phyloP scores from a whole-genome alignment of 306 rosid genomes.

The Arachis hypogaea region DNA sequence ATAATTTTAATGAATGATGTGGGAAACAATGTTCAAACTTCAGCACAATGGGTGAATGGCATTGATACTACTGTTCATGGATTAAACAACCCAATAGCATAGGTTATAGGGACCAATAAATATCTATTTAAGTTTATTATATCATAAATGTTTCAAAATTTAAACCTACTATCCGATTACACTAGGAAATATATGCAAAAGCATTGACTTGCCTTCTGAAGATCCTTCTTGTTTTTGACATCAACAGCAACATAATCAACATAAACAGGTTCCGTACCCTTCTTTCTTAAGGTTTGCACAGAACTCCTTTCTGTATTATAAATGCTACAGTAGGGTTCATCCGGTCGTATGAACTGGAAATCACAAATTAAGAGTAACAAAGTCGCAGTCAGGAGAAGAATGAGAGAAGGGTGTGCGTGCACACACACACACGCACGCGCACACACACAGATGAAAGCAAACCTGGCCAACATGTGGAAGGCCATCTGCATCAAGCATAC shows the following conservation, averaged over 20 bases:
- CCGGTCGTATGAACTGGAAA: slow-evolving; percentile 73
- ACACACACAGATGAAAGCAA: slow-evolving; percentile 18
- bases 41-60: neutral
- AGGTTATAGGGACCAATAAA: neutral
- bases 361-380: slow-evolving; percentile 21
- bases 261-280: slow-evolving; percentile 83
- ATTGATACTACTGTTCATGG: neutral
- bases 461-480: slow-evolving; percentile 99
- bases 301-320: slow-evolving; percentile 55
- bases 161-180: neutral
- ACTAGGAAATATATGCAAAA: neutral
- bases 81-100: neutral
- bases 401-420: too few relatives aligned
- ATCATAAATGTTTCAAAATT: too few relatives aligned
- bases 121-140: neutral
- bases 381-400: neutral
- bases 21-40: neutral
- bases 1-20: neutral
- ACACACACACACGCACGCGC: too few relatives aligned
- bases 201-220: slow-evolving; percentile 64
- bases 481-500: slow-evolving; percentile 78
- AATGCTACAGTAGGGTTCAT: slow-evolving; percentile 76
- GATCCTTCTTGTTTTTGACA: slow-evolving; percentile 56
- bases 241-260: slow-evolving; percentile 89
- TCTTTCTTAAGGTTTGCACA: slow-evolving; percentile 42